A percentile compares a stretch with the other conserved stretches of the same genome.
Evolutionary conservation across 1,284 basidiomycete genomes (phyloP).

Genomic region (Malassezia equina): DNA sequence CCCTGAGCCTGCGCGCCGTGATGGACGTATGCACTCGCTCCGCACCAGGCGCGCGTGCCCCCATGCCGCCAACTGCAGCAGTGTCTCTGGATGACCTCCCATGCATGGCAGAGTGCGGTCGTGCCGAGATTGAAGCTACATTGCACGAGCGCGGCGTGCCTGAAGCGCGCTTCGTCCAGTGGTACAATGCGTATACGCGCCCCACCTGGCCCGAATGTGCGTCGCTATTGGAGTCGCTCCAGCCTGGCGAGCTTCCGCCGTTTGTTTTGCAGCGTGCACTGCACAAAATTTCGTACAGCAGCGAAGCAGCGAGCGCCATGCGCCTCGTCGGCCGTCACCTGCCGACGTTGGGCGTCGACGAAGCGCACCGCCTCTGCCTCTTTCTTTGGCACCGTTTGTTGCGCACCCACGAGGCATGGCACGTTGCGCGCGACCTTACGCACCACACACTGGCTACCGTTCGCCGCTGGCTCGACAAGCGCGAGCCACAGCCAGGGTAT

Average conservation of each 20-base stretch:
- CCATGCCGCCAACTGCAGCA: not conserved
- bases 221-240: not conserved
- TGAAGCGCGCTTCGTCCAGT: not conserved
- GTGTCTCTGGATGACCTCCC: slow-evolving; percentile 8
- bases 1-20: slow-evolving; percentile 12
- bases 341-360: not conserved
- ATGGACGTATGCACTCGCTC: slow-evolving; percentile 12
- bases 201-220: slow-evolving; percentile 5
- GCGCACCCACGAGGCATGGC: slow-evolving; percentile 5
- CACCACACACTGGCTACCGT: not conserved
- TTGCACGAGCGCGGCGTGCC: slow-evolving; percentile 1
- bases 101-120: not conserved
- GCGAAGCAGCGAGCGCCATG: slow-evolving; percentile 9
- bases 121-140: not conserved
- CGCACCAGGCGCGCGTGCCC: not conserved
- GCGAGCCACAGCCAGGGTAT: not conserved
- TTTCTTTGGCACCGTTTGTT: not conserved
- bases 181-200: slow-evolving; percentile 15
- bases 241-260: slow-evolving; percentile 1
- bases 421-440: not conserved
- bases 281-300: not conserved
- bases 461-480: not conserved
- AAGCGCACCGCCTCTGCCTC: not conserved
- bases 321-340: not conserved
- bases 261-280: slow-evolving; percentile 17